Conservation (phyloP, 208 protist genomes). For the Naegleria gruberi region DNA sequence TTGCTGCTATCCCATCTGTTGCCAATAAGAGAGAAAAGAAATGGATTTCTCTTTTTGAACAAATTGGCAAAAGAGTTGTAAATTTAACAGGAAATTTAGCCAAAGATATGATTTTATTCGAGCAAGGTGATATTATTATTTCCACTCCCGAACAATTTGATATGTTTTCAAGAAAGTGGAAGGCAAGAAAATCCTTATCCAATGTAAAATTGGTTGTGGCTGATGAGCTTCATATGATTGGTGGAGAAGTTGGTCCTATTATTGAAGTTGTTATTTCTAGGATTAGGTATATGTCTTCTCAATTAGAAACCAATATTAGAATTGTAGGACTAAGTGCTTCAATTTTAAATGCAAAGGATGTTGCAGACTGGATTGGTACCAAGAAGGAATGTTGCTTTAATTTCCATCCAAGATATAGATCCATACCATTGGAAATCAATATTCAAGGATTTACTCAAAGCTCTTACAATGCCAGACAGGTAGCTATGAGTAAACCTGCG, state of each 20-base stretch:
- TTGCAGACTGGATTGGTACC: conserved; percentile 70
- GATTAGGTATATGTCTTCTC: conserved; percentile 63
- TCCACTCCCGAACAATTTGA: conserved; percentile 91
- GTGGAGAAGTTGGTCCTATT: conserved; percentile 68
- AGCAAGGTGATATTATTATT: conserved; percentile 62
- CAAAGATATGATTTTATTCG: conserved; percentile 46
- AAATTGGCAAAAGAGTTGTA: conserved; percentile 42
- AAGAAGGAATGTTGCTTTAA: conserved; percentile 56
- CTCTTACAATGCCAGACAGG: conserved; percentile 74
- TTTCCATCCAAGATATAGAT: conserved; percentile 70
- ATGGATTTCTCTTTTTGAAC: conserved; percentile 13
- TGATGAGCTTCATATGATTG: conserved; percentile 84
- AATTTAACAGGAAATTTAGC: conserved; percentile 73
- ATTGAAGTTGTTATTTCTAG: conserved; percentile 74
- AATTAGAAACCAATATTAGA: conserved; percentile 50
- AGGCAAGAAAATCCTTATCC: conserved; percentile 47
- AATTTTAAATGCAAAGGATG: conserved; percentile 72
- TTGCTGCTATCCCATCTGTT: conserved; percentile 51
- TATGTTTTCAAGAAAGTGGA: conserved; percentile 71
- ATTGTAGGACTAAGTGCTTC: conserved; percentile 77
- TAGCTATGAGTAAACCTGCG: conserved; percentile 82
- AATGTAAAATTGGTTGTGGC: conserved; percentile 62
- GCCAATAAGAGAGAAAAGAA: not conserved
- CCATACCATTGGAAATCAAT: conserved; percentile 66
- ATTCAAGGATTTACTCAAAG: conserved; percentile 58